Evolutionary conservation across 2,329 filamentous ascomycete species (phyloP).

Genomic region (Paecilomyces sp.): DNA sequence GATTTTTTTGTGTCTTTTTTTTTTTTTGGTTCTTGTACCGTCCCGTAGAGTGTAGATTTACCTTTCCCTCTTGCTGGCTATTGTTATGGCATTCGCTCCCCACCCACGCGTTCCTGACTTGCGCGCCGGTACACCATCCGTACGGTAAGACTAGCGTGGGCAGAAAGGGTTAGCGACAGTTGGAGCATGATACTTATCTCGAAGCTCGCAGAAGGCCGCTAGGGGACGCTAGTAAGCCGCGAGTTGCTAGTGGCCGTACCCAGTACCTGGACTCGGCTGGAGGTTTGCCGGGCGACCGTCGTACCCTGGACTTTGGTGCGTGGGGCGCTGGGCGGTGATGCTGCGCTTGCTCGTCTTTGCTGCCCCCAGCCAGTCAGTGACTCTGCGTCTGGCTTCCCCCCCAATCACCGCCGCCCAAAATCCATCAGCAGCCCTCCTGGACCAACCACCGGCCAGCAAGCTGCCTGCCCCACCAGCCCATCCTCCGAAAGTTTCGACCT

Average conservation of each 20-base stretch:
- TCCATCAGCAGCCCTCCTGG: background rate
- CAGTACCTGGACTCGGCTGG: conserved; percentile 1
- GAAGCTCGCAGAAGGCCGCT: background rate
- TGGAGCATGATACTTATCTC: background rate
- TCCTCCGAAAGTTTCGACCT: conserved; percentile 1
- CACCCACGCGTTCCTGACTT: conserved; percentile 10
- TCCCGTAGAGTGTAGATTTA: background rate
- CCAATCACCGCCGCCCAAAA: background rate
- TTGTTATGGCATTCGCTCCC: background rate
- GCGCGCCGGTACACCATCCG: conserved; percentile 3
- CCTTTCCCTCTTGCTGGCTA: background rate
- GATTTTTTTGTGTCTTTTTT: background rate
- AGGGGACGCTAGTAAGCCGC: background rate
- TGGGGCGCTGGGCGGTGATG: conserved; percentile 1
- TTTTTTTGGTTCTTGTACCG: background rate
- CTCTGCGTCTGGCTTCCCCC: background rate
- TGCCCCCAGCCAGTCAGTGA: background rate
- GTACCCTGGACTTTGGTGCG: background rate
- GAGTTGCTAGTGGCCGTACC: background rate
- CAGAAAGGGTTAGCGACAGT: background rate
- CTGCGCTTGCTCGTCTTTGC: background rate
- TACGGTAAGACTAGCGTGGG: conserved; percentile 1
- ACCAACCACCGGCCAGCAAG: no score
- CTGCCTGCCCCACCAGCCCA: background rate
- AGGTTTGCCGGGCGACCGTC: background rate